Percentiles rank a stretch among this genome's conserved stretches.
phyloP scores from a whole-genome alignment of 2,329 filamentous ascomycete genomes.

The Fusarium vanettenii region DNA sequence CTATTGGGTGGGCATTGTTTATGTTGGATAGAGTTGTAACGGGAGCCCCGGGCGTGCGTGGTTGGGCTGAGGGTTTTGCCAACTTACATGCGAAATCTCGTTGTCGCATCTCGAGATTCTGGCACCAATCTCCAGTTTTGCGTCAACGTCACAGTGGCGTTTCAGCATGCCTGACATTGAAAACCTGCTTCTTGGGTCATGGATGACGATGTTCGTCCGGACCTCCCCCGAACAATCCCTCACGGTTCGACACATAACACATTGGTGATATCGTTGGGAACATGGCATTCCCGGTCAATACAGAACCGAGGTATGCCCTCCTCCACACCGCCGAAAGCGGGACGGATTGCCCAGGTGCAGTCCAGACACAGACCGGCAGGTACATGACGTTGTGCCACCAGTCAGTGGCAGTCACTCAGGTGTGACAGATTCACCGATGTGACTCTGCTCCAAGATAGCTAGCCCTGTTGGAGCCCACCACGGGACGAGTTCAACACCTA shows the following conservation, averaged over 20 bases:
- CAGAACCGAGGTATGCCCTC: slow-evolving; percentile 20
- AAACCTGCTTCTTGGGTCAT: slow-evolving; percentile 16
- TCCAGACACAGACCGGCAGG: slow-evolving; percentile 25
- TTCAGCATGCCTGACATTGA: slow-evolving; percentile 6
- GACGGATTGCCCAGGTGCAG: slow-evolving; percentile 18
- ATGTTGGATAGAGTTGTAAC: not conserved
- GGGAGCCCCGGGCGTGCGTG: not conserved
- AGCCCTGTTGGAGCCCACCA: not conserved
- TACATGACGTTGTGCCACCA: slow-evolving; percentile 30
- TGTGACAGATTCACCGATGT: slow-evolving; percentile 30
- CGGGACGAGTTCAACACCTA: not conserved
- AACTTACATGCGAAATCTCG: slow-evolving; percentile 3
- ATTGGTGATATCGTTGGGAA: slow-evolving; percentile 29
- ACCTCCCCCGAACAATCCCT: slow-evolving; percentile 14
- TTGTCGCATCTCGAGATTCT: not conserved
- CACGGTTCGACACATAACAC: slow-evolving; percentile 25
- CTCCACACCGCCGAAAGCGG: slow-evolving; percentile 37
- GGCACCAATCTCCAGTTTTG: slow-evolving; percentile 12
- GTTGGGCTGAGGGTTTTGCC: slow-evolving; percentile 1
- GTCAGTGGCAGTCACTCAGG: slow-evolving; percentile 4
- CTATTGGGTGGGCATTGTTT: not conserved
- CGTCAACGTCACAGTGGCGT: slow-evolving; percentile 15
- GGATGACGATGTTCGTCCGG: slow-evolving; percentile 1
- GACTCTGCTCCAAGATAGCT: slow-evolving; percentile 1
- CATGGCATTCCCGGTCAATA: slow-evolving; percentile 32